phyloP scores from a whole-genome alignment of 768 basidiomycete species.

The Calocera cornea region DNA sequence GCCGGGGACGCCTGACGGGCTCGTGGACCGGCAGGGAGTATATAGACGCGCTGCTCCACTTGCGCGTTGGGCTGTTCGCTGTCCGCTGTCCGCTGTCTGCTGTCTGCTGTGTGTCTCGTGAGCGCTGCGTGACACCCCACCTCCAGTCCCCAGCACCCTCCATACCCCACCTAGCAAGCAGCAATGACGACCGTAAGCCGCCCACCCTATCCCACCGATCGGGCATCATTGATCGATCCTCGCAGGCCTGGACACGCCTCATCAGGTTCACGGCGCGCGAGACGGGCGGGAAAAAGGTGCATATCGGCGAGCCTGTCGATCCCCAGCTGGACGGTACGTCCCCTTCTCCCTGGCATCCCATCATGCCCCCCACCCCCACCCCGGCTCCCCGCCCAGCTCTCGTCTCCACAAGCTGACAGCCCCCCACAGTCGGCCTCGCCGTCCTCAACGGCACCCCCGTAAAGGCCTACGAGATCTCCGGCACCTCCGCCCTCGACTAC shows the following conservation, averaged over 20 bases:
- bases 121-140: too few relatives aligned
- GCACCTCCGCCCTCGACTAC: conserved; percentile 49
- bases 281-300: conserved; percentile 42
- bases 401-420: neutral
- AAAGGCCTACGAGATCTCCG: conserved; percentile 57
- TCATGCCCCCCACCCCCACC: neutral
- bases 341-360: neutral
- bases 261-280: conserved; percentile 72
- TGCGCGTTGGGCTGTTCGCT: too few relatives aligned
- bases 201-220: too few relatives aligned
- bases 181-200: too few relatives aligned
- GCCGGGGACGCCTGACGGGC: too few relatives aligned
- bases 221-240: too few relatives aligned
- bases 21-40: too few relatives aligned
- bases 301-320: conserved; percentile 67
- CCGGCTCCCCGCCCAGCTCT: neutral
- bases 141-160: too few relatives aligned
- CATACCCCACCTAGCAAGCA: too few relatives aligned
- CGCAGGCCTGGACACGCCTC: conserved; percentile 56
- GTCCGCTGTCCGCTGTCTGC: too few relatives aligned
- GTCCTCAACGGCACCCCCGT: conserved; percentile 41
- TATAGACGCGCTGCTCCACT: too few relatives aligned
- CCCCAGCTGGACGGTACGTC: conserved; percentile 45
- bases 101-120: too few relatives aligned
- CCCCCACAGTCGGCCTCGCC: conserved; percentile 39